A percentile compares a stretch with the other conserved stretches of the same genome.
These are phyloP conservation scores for Spathaspora sp. DNA, from an alignment of 1,139 yeast genomes.

Conservation along the genomic window DNA sequence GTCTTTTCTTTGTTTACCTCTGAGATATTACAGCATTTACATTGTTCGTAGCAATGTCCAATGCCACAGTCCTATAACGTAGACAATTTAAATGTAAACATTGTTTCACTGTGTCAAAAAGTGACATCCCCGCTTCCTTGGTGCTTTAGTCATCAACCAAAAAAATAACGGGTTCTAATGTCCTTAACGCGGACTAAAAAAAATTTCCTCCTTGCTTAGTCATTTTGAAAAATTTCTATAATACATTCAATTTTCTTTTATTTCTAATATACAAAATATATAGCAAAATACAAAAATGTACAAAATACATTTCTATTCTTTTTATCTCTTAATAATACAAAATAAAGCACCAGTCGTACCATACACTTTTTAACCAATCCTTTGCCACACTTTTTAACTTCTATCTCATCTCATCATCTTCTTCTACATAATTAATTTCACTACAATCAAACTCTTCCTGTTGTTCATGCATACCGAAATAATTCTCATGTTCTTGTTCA, in stretches of 20 bases:
- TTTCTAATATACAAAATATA: neutral
- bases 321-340: neutral
- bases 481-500: constrained; percentile 39
- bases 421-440: constrained; percentile 5
- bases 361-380: neutral
- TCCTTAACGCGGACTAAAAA: too few relatives aligned
- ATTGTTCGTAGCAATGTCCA: too few relatives aligned
- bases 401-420: constrained; percentile 12
- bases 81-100: too few relatives aligned
- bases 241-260: neutral
- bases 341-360: neutral
- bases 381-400: neutral
- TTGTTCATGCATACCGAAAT: constrained; percentile 32
- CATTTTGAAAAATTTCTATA: neutral
- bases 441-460: constrained; percentile 10
- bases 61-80: too few relatives aligned
- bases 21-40: too few relatives aligned
- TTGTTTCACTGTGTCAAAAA: too few relatives aligned
- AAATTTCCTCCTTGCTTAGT: neutral
- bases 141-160: too few relatives aligned
- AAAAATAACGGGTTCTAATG: too few relatives aligned
- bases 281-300: neutral
- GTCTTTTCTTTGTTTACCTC: too few relatives aligned
- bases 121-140: too few relatives aligned
- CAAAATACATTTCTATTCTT: neutral